These are phyloP conservation scores for Dentipellis sp. DNA, from an alignment of 768 basidiomycete genomes.

Conservation along the genomic window DNA sequence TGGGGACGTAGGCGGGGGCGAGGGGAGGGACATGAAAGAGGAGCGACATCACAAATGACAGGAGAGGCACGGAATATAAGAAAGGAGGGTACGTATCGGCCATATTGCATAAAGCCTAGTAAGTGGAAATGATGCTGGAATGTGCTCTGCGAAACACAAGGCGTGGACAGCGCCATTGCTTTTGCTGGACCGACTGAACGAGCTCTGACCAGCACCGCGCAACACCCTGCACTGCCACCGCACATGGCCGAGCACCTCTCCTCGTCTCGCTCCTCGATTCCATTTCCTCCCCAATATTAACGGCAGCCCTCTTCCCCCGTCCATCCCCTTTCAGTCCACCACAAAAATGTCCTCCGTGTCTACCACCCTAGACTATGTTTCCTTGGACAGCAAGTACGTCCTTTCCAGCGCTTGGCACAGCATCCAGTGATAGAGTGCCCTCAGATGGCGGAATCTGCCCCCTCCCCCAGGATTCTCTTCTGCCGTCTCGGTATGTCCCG, in stretches of 20 bases:
- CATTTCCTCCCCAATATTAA: not conserved
- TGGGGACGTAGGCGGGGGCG: not conserved
- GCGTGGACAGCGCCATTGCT: no score
- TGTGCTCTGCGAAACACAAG: no score
- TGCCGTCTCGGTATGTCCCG: slow-evolving; percentile 28
- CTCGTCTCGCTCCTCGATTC: not conserved
- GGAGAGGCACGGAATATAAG: no score
- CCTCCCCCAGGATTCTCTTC: slow-evolving; percentile 63
- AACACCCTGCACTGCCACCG: not conserved
- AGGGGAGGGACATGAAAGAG: not conserved
- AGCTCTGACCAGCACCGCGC: no score
- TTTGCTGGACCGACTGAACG: no score
- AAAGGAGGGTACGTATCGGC: no score
- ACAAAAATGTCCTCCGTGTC: not conserved
- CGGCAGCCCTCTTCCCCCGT: no score
- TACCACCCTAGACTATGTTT: slow-evolving; percentile 29
- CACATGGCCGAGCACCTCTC: not conserved
- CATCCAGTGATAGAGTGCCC: no score
- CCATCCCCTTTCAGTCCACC: not conserved
- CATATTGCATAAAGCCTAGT: no score
- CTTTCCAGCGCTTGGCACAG: not conserved
- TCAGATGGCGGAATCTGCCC: slow-evolving; percentile 54
- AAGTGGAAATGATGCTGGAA: no score
- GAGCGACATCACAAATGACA: not conserved
- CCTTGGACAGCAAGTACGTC: slow-evolving; percentile 22